Base-by-base conservation (phyloP, 1,139 yeast genomes). In the Candida neerlandica region DNA sequence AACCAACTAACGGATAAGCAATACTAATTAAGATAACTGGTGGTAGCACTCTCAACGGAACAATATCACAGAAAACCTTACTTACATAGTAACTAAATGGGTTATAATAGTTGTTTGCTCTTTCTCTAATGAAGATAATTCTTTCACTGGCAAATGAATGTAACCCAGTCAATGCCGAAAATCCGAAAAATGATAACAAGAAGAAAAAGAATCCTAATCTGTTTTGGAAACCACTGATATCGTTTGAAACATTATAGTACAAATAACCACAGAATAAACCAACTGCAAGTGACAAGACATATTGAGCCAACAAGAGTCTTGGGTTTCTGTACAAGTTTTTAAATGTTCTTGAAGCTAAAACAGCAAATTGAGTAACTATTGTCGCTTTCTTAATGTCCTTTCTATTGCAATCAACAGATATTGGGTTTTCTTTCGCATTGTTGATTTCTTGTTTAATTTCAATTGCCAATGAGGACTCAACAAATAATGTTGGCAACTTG, bases 151-250 rank as follows among this genome's bases (percentile, higher is more conserved):
- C 85, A 66, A 94, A 94, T 2, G 96, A 82, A 60, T 90, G 92
- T 48, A 94, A 74, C 0, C 97, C 96, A 0, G 98, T 94, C 62
- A 94, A 77, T 0, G 98, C 86, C 1, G 96, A 86, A 65, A 94
- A 94, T 0, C 99, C 99, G 71, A 94, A 92, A 61, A 92, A 80
- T 3, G 98, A 90, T 55, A 94, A 75, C 48, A 92, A 71, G 66
- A 92, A 92, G 75, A 94, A 92, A 68, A 94, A 94, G 53, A 94
- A 74, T 0, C 99, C 99, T 55, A 94, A 75, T 60, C 99, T 80
- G 67, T 94, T 94, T 66, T 94, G 99, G 75, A 94, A 94, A 0
- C 99, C 99, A 61, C 96, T 85, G 51, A 94, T 92, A 66, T 94
- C 97, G 62, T 91, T 87, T 41, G 85, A 75, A 21, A 92, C 84